Base-by-base conservation (phyloP, 2,329 filamentous ascomycete species). In the Colletotrichum gigasporum region DNA sequence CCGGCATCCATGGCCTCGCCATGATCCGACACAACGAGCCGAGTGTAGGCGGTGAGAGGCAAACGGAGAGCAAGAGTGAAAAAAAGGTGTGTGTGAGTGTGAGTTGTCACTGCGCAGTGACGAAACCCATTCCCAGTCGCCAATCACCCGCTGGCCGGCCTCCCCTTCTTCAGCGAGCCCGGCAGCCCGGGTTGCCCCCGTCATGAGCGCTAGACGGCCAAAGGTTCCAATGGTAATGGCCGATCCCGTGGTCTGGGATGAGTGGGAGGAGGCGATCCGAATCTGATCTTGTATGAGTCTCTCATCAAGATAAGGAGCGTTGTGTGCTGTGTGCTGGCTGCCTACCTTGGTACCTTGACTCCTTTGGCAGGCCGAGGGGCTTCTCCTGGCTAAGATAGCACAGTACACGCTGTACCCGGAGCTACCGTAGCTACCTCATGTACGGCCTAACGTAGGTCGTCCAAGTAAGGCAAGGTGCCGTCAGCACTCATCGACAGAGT, bases 51-150 rank as follows among this genome's bases (percentile, higher is more conserved):
- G 37, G 37, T 59, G 42, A 41, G 32, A 60, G 24, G 9, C 10
- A 28, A n/a, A 14, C 22, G 28, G 56, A 42, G 16, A 26, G 37
- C 34, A 34, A 32, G 44, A 41, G 35, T 57, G 37, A 63, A 41
- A 37, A 41, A 39, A 57, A 48, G 35, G 63, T 55, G 58, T 52
- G 61, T 44, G 34, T 52, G 61, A 44, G 61, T 48, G 35, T 65
- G 63, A 63, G 63, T 52, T 65, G 63, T 65, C 63, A 65, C 58
- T 65, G 63, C 58, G 44, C 18, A 24, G 63, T 65, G 51, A 65
- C 63, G 58, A 52, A 63, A 63, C 35, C 47, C 35, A 54, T 14
- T 34, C 34, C 39, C 32, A 22, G 14, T 54, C 32, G 55, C 47
- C 47, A 63, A 59, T 63, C 55, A 58, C 45, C 53, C 53, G 39